A percentile compares a stretch with the other conserved stretches of the same genome.
These are phyloP conservation scores for Eurotiales sp. DNA, from an alignment of 2,329 filamentous ascomycete genomes.

Conservation along the genomic window DNA sequence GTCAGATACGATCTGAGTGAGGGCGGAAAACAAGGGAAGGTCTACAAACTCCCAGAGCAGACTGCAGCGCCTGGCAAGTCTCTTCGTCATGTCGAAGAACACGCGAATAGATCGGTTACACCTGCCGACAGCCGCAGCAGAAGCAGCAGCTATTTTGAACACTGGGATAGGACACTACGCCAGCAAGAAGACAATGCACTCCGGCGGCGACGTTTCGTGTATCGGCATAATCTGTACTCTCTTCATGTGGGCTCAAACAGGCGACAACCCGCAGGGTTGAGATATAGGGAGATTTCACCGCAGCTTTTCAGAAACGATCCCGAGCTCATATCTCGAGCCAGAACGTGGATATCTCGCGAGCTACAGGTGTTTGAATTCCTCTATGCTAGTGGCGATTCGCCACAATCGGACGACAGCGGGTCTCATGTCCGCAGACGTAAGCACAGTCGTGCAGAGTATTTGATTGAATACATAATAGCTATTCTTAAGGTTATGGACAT, in stretches of 20 bases:
- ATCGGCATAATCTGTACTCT: neutral
- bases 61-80: neutral
- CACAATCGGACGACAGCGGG: neutral
- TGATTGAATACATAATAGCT: neutral
- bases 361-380: neutral
- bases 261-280: neutral
- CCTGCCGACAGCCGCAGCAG: neutral
- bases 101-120: neutral
- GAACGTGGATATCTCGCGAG: neutral
- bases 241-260: neutral
- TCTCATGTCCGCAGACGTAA: neutral
- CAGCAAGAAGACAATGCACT: neutral
- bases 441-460: neutral
- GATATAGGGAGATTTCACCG: neutral
- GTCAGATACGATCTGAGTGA: neutral
- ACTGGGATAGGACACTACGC: neutral
- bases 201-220: neutral
- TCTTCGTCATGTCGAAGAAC: neutral
- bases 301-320: neutral
- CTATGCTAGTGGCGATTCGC: neutral
- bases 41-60: neutral
- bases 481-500: neutral
- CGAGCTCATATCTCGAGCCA: neutral
- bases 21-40: neutral
- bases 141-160: neutral